phyloP scores from a whole-genome alignment of 129 eudicot genomes.

The Scalesia atractyloides region DNA sequence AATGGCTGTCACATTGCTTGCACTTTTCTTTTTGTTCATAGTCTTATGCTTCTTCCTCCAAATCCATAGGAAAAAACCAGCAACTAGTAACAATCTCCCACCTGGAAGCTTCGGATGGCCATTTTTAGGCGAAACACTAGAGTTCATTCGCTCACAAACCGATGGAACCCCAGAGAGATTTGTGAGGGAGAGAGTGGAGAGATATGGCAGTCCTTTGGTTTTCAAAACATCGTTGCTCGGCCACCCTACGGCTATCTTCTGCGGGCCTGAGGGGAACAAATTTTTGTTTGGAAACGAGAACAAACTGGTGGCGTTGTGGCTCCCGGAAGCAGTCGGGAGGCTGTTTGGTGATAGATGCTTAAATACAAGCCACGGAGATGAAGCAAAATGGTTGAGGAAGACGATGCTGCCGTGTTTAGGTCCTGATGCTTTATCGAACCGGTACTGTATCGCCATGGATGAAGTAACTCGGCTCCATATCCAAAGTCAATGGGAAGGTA shows the following conservation, averaged over 20 bases:
- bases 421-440: conserved; percentile 46
- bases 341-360: conserved; percentile 41
- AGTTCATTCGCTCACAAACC: neutral
- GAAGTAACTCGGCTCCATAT: conserved; percentile 18
- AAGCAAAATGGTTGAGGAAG: conserved; percentile 55
- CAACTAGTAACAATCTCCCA: conserved; percentile 8
- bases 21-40: neutral
- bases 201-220: conserved; percentile 30
- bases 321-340: conserved; percentile 52
- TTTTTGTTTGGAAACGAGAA: conserved; percentile 61
- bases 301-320: conserved; percentile 52
- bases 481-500: conserved; percentile 27
- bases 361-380: conserved; percentile 36
- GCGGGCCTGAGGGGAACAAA: conserved; percentile 54
- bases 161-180: conserved; percentile 26
- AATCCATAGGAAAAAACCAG: neutral
- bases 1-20: neutral
- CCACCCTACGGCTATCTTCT: conserved; percentile 19
- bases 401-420: conserved; percentile 37
- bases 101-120: conserved; percentile 33
- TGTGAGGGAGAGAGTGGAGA: conserved; percentile 20
- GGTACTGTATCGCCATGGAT: conserved; percentile 32
- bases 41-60: neutral
- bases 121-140: conserved; percentile 24
- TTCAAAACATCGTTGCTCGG: conserved; percentile 54